Conservation (phyloP, 805 yeast genomes). For the Cyberlindnera meyerae region DNA sequence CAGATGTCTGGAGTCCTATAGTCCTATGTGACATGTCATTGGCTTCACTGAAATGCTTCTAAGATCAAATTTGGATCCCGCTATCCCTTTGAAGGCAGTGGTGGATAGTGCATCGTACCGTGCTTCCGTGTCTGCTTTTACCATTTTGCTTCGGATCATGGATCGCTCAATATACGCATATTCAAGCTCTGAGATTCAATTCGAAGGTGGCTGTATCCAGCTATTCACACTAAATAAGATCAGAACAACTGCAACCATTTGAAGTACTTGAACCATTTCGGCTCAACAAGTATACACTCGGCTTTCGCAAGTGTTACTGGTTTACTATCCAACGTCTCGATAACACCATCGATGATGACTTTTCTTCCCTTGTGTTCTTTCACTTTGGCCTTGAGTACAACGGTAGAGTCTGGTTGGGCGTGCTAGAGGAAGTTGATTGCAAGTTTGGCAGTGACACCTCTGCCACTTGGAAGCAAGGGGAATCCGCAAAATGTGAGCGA, state of each 20-base stretch:
- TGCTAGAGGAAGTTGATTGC: constrained; percentile 52
- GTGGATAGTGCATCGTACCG: too few species aligned
- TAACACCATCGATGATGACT: constrained; percentile 66
- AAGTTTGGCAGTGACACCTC: constrained; percentile 87
- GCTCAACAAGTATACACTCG: constrained; percentile 73
- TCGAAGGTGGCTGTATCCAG: too few species aligned
- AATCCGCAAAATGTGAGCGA: constrained; percentile 84
- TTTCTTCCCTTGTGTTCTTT: constrained; percentile 69
- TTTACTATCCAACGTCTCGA: constrained; percentile 45
- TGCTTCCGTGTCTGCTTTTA: too few species aligned
- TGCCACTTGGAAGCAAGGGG: constrained; percentile 66
- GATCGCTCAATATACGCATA: too few species aligned
- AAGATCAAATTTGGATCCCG: too few species aligned
- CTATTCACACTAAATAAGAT: too few species aligned
- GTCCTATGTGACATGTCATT: too few species aligned
- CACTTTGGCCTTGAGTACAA: constrained; percentile 66
- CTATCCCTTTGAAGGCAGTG: too few species aligned
- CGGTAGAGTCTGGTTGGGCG: constrained; percentile 50
- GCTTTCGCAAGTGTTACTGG: constrained; percentile 53
- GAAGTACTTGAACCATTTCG: constrained; percentile 79
- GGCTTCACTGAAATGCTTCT: too few species aligned
- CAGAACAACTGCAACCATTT: constrained; percentile 44
- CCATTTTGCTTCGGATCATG: too few species aligned
- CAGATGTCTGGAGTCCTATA: too few species aligned
- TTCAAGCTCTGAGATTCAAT: too few species aligned